Base-by-base conservation (phyloP, 495 filamentous ascomycete genomes). In the Podospora sp. region DNA sequence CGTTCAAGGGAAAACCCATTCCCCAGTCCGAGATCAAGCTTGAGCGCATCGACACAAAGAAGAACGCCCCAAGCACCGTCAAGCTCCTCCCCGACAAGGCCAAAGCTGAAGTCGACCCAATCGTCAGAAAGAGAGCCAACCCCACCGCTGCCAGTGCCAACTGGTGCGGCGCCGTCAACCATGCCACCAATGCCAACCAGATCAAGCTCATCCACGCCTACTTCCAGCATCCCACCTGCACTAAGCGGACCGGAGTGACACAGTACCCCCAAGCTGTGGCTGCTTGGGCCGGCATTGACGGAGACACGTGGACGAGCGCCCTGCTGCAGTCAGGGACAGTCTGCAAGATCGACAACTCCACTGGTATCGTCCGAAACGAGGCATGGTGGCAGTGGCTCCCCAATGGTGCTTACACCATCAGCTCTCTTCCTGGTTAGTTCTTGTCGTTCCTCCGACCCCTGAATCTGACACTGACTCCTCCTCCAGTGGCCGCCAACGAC, bases 341-440 rank as follows among this genome's bases (percentile, higher is more conserved):
- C 18, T 76, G 74, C 62, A 77, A 69, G 61, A 46, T 75, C 55
- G 66, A 73, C n/a, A 75, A 70, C 25, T 69, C 73, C 2, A 67
- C 65, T 16, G 63, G 65, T 18, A 50, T 64, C 7, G 71, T 68
- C 11, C 73, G 72, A 60, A 58, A 76, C 61, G 63, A 73, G 55
- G 71, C 71, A 0, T 76, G 72, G 72, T 77, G 72, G 70, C 74
- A 77, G 58, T 77, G 75, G 75, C 53, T 72, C 0, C 75, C 75
- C 0, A 62, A 55, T 0, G 61, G 46, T 0, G 65, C 72, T 0
- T 72, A 63, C 26, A 72, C 70, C 8, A 70, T 77, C 60, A 14
- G 70, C 0, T 60, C 68, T 2, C 35, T 77, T 57, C 70, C 75
- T 56, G 68, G 74, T 65, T 67, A 24, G 67, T 64, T 1, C 33